phyloP scores from a whole-genome alignment of 2,329 filamentous ascomycete genomes.

The Fusarium guadeloupense region DNA sequence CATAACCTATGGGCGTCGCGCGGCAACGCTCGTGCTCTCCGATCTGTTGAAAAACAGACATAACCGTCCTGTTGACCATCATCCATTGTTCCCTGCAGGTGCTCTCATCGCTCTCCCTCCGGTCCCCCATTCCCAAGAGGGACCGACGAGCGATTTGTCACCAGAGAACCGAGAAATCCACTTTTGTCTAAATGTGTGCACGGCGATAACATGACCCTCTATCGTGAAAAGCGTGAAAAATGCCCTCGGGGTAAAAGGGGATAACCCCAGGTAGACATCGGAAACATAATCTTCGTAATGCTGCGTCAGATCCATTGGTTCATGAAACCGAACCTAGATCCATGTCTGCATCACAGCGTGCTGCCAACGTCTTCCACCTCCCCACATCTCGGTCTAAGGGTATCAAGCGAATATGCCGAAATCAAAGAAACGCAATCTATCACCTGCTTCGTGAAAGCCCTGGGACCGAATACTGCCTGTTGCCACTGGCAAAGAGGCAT shows the following conservation, averaged over 20 bases:
- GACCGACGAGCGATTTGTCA: constrained; percentile 50
- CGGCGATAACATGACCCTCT: constrained; percentile 58
- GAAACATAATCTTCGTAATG: constrained; percentile 52
- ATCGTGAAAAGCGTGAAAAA: constrained; percentile 55
- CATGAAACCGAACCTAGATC: constrained; percentile 44
- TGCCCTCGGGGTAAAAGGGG: constrained; percentile 46
- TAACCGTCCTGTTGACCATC: constrained; percentile 48
- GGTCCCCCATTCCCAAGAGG: constrained; percentile 45
- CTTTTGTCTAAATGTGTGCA: constrained; percentile 70
- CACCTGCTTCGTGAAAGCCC: constrained; percentile 55
- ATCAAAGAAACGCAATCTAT: constrained; percentile 58
- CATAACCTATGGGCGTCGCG: constrained; percentile 51
- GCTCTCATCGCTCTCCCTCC: constrained; percentile 48
- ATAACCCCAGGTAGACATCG: constrained; percentile 50
- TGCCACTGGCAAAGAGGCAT: constrained; percentile 47
- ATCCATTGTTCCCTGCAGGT: constrained; percentile 45
- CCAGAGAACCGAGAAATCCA: constrained; percentile 71
- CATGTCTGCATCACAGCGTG: constrained; percentile 48
- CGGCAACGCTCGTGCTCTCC: constrained; percentile 51
- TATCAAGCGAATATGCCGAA: constrained; percentile 56
- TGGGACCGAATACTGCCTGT: constrained; percentile 50
- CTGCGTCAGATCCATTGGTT: constrained; percentile 46
- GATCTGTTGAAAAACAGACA: constrained; percentile 47
- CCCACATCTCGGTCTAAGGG: constrained; percentile 56
- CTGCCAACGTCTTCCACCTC: constrained; percentile 51